These are phyloP conservation scores for Yamadazyma mexicana DNA, from an alignment of 1,139 yeast genomes.

Conservation along the genomic window DNA sequence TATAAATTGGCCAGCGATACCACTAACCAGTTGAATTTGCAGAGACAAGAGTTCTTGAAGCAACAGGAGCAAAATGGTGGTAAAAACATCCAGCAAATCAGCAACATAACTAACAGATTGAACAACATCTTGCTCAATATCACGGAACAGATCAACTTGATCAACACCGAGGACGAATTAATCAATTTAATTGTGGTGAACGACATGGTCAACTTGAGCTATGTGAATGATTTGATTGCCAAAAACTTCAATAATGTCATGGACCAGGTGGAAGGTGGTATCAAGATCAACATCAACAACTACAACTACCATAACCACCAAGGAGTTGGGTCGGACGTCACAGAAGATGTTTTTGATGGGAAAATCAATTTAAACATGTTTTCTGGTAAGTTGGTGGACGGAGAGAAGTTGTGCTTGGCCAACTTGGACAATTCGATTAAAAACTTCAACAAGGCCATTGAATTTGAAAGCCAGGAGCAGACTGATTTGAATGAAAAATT, in stretches of 20 bases:
- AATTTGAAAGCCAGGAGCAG: conserved; percentile 24
- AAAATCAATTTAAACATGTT: conserved; percentile 62
- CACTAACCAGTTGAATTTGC: conserved; percentile 43
- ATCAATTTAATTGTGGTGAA: conserved; percentile 59
- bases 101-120: conserved; percentile 30
- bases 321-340: conserved; percentile 1
- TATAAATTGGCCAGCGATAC: conserved; percentile 45
- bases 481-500: conserved; percentile 21
- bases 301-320: conserved; percentile 36
- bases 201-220: conserved; percentile 72
- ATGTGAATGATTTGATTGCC: conserved; percentile 63
- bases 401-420: conserved; percentile 87
- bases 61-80: conserved; percentile 28
- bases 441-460: conserved; percentile 32
- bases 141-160: conserved; percentile 47
- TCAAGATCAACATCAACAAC: conserved; percentile 56
- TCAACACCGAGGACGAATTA: conserved; percentile 59
- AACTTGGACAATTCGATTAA: conserved; percentile 75
- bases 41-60: conserved; percentile 38
- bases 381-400: conserved; percentile 76
- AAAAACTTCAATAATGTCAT: conserved; percentile 78
- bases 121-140: conserved; percentile 38
- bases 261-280: conserved; percentile 91
- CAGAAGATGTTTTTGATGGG: conserved; percentile 3
- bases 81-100: conserved; percentile 20